phyloP scores from a whole-genome alignment of 148 eudicot species.

The Fallopia convolvulus region DNA sequence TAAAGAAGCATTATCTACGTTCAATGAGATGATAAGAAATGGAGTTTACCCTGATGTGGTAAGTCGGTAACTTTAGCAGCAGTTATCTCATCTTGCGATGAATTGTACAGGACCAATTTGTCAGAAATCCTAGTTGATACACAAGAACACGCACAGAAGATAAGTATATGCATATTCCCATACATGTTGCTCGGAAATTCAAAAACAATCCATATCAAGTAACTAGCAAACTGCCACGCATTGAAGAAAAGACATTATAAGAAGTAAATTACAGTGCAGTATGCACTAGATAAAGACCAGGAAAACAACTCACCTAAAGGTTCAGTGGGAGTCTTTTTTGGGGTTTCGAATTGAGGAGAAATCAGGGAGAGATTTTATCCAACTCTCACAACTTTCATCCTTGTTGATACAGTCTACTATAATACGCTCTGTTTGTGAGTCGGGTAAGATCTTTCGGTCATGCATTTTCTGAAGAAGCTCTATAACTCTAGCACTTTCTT shows the following conservation, averaged over 20 bases:
- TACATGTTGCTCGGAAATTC: too few species aligned
- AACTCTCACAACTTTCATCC: neutral
- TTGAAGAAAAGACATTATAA: too few species aligned
- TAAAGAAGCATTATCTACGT: constrained; percentile 42
- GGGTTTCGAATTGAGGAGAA: neutral
- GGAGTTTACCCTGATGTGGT: constrained; percentile 52
- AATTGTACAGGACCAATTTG: too few species aligned
- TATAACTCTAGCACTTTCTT: constrained; percentile 15
- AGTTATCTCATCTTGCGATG: constrained; percentile 30
- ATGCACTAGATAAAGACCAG: too few species aligned
- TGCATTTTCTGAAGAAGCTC: constrained; percentile 20
- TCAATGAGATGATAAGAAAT: constrained; percentile 47
- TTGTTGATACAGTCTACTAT: neutral
- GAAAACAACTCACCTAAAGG: neutral
- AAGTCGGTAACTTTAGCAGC: constrained; percentile 32
- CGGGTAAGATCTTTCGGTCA: neutral
- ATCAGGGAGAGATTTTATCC: neutral
- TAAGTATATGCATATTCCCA: too few species aligned
- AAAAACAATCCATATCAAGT: too few species aligned
- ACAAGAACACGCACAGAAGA: too few species aligned
- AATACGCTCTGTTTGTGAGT: neutral
- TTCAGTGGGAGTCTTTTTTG: neutral
- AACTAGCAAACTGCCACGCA: too few species aligned
- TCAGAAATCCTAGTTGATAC: too few species aligned
- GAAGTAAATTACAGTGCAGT: too few species aligned